These are phyloP conservation scores for Blastobotrys americana DNA, from an alignment of 805 yeast genomes.

Conservation along the genomic window DNA sequence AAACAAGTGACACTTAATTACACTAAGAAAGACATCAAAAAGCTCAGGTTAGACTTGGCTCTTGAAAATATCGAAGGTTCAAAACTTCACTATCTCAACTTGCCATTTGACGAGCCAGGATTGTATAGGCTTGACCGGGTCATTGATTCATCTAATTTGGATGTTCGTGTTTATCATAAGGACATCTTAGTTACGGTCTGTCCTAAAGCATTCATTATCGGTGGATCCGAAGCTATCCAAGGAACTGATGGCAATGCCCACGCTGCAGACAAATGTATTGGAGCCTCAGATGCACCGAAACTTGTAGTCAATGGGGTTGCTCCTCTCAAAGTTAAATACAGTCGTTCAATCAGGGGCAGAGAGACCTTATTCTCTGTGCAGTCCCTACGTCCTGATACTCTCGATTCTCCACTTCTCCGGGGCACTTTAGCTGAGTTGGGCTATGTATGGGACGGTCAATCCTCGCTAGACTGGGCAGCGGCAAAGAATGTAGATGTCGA, in stretches of 20 bases:
- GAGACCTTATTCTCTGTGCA: slow-evolving; percentile 39
- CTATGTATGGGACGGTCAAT: slow-evolving; percentile 8
- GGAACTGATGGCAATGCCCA: neutral
- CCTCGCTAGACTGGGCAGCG: slow-evolving; percentile 30
- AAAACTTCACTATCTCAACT: slow-evolving; percentile 40
- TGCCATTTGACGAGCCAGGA: slow-evolving; percentile 68
- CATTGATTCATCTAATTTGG: slow-evolving; percentile 51
- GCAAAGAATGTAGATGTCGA: slow-evolving; percentile 36
- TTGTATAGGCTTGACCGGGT: slow-evolving; percentile 65
- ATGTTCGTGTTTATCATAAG: slow-evolving; percentile 52
- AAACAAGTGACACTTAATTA: slow-evolving; percentile 43
- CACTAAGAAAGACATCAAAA: slow-evolving; percentile 49
- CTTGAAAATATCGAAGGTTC: slow-evolving; percentile 10
- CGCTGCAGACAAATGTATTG: slow-evolving; percentile 51
- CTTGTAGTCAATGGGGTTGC: slow-evolving; percentile 67
- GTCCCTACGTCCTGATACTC: slow-evolving; percentile 43
- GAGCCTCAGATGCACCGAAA: slow-evolving; percentile 44
- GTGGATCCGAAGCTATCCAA: slow-evolving; percentile 28
- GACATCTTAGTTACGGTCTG: slow-evolving; percentile 66
- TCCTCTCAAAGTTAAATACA: slow-evolving; percentile 58
- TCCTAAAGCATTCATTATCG: slow-evolving; percentile 58
- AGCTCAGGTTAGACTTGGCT: slow-evolving; percentile 19
- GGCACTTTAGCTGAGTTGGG: slow-evolving; percentile 18
- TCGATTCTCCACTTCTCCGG: slow-evolving; percentile 28
- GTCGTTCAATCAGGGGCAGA: slow-evolving; percentile 29